A percentile compares a stretch with the other conserved stretches of the same genome.
Conservation (phyloP, 805 yeast genomes). For the Grigorovia yakushimaensis region DNA sequence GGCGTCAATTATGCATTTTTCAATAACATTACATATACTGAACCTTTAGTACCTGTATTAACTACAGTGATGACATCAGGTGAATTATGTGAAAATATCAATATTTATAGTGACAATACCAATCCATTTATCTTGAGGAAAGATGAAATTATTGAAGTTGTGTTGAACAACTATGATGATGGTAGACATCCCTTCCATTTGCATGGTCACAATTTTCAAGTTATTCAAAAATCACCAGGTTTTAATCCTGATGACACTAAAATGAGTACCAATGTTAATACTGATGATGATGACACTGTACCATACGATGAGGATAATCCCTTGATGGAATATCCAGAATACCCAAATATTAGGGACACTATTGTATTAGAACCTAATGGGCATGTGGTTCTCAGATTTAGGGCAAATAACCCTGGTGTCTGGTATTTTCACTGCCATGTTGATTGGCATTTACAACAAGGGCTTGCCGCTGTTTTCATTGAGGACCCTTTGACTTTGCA, state of each 20-base stretch:
- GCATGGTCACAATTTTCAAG: conserved; percentile 65
- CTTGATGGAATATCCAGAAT: conserved; percentile 39
- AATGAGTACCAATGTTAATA: conserved; percentile 7
- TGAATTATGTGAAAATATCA: conserved; percentile 39
- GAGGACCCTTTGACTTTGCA: conserved; percentile 58
- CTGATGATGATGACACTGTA: conserved; percentile 29
- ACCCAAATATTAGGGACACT: conserved; percentile 64
- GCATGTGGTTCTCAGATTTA: conserved; percentile 58
- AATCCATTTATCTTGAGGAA: conserved; percentile 50
- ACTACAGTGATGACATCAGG: conserved; percentile 57
- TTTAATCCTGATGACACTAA: conserved; percentile 29
- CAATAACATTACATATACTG: conserved; percentile 52
- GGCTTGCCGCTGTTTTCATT: conserved; percentile 59
- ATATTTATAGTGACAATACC: conserved; percentile 68
- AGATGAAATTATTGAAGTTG: conserved; percentile 62
- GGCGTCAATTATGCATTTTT: conserved; percentile 73
- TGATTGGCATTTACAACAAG: conserved; percentile 80
- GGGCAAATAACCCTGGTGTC: conserved; percentile 82
- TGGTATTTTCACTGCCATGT: conserved; percentile 94
- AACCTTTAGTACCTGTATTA: conserved; percentile 65
- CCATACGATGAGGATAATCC: conserved; percentile 44
- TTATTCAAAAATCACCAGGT: conserved; percentile 43
- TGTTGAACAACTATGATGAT: conserved; percentile 69
- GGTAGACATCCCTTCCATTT: conserved; percentile 75
- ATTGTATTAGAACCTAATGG: conserved; percentile 59